These are phyloP conservation scores for Acephala macrosclerotiorum DNA, from an alignment of 2,329 filamentous ascomycete genomes.

Conservation along the genomic window DNA sequence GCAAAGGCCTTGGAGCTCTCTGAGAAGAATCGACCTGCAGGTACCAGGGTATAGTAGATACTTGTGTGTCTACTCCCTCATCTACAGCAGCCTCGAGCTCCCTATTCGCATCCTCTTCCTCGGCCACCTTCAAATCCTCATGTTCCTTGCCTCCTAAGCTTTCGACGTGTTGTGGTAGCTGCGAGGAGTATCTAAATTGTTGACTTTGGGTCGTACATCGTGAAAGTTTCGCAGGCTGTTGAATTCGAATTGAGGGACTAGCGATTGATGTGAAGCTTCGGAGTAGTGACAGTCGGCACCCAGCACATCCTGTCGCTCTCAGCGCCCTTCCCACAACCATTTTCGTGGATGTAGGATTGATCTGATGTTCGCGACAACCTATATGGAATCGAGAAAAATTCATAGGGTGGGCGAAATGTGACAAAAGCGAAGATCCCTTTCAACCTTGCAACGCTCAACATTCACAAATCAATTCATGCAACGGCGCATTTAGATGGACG, in stretches of 20 bases:
- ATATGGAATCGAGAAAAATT: not conserved
- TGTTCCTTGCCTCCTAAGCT: slow-evolving; percentile 8
- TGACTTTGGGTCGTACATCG: slow-evolving; percentile 14
- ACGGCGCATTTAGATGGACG: too few species aligned
- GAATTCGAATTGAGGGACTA: slow-evolving; percentile 32
- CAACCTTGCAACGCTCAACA: too few species aligned
- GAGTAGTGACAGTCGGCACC: slow-evolving; percentile 41
- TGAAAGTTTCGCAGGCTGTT: slow-evolving; percentile 17
- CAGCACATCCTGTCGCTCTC: slow-evolving; percentile 42
- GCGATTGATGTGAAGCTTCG: slow-evolving; percentile 38
- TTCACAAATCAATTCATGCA: too few species aligned
- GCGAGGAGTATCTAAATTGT: slow-evolving; percentile 30
- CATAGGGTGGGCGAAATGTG: not conserved
- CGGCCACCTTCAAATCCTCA: slow-evolving; percentile 7
- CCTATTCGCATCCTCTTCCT: slow-evolving; percentile 29
- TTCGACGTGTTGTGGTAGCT: slow-evolving; percentile 14
- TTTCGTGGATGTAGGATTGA: slow-evolving; percentile 11
- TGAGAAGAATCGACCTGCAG: slow-evolving; percentile 70
- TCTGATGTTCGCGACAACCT: not conserved
- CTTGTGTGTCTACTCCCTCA: slow-evolving; percentile 18
- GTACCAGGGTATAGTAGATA: slow-evolving; percentile 77
- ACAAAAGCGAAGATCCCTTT: not conserved
- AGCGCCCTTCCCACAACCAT: slow-evolving; percentile 41
- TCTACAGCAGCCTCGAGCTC: slow-evolving; percentile 21
- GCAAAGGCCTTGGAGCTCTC: slow-evolving; percentile 48